phyloP scores from a whole-genome alignment of 768 basidiomycete species.

The Russula vinacea region DNA sequence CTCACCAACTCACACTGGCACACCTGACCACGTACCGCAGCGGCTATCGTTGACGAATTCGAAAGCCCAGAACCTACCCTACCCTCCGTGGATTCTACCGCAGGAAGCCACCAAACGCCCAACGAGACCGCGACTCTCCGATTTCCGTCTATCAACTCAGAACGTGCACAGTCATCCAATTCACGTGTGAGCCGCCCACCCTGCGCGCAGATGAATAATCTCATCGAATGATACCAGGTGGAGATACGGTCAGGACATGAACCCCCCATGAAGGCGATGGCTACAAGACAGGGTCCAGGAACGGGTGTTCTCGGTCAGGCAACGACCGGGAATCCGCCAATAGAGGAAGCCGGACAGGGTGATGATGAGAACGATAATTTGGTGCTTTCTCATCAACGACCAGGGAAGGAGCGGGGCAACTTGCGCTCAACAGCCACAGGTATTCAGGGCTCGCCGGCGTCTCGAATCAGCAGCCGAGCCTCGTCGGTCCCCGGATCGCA shows the following conservation, averaged over 20 bases:
- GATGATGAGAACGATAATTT: neutral
- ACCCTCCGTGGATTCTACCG: slow-evolving; percentile 9
- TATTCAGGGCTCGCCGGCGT: slow-evolving; percentile 8
- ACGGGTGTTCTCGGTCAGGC: neutral
- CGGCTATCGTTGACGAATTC: slow-evolving; percentile 47
- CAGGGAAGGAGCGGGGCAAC: neutral
- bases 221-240: neutral
- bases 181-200: slow-evolving; percentile 6
- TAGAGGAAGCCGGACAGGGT: slow-evolving; percentile 7
- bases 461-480: slow-evolving; percentile 2
- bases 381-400: neutral
- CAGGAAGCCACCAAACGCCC: neutral
- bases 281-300: slow-evolving; percentile 12
- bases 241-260: slow-evolving; percentile 2
- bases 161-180: neutral
- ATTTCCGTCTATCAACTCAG: neutral
- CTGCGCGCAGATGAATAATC: neutral
- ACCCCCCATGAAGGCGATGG: neutral
- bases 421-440: neutral
- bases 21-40: slow-evolving; percentile 38
- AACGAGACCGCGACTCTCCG: neutral
- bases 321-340: slow-evolving; percentile 1
- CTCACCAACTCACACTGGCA: no score
- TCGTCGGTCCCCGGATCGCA: slow-evolving; percentile 13
- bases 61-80: slow-evolving; percentile 46